These are phyloP conservation scores for Termitomyces bulborhizus DNA, from an alignment of 768 basidiomycete genomes.

Conservation along the genomic window DNA sequence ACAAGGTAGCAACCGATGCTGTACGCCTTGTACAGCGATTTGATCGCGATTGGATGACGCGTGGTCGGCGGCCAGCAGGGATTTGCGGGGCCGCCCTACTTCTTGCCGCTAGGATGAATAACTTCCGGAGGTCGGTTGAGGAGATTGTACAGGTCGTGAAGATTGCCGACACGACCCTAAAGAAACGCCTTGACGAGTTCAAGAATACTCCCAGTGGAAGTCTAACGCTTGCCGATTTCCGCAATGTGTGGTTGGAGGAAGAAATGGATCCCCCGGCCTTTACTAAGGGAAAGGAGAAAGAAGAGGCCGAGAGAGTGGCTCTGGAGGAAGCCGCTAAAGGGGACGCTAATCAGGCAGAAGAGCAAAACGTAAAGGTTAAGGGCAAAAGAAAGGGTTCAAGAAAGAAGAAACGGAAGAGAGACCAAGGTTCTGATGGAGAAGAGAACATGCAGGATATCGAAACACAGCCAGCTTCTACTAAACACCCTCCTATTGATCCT, in stretches of 20 bases:
- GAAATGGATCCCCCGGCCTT: conserved; percentile 91
- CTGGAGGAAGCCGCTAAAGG: conserved; percentile 20
- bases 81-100: conserved; percentile 96
- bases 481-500: conserved; percentile 41
- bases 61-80: conserved; percentile 91
- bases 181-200: conserved; percentile 94
- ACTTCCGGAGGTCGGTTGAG: conserved; percentile 86
- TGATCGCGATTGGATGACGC: conserved; percentile 96
- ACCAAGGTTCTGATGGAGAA: conserved; percentile 27
- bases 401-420: conserved; percentile 33
- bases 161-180: conserved; percentile 92
- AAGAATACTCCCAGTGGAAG: conserved; percentile 81
- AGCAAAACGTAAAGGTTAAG: conserved; percentile 26
- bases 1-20: conserved; percentile 89
- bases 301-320: conserved; percentile 47
- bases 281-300: conserved; percentile 67
- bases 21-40: conserved; percentile 90
- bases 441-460: conserved; percentile 22
- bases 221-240: conserved; percentile 84
- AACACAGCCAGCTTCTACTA: conserved; percentile 13
- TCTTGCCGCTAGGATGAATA: conserved; percentile 97
- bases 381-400: conserved; percentile 25
- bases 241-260: conserved; percentile 86
- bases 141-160: conserved; percentile 99
- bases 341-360: conserved; percentile 18